Conservation (phyloP, 495 filamentous ascomycete genomes). For the Mytilinidion resinicola region DNA sequence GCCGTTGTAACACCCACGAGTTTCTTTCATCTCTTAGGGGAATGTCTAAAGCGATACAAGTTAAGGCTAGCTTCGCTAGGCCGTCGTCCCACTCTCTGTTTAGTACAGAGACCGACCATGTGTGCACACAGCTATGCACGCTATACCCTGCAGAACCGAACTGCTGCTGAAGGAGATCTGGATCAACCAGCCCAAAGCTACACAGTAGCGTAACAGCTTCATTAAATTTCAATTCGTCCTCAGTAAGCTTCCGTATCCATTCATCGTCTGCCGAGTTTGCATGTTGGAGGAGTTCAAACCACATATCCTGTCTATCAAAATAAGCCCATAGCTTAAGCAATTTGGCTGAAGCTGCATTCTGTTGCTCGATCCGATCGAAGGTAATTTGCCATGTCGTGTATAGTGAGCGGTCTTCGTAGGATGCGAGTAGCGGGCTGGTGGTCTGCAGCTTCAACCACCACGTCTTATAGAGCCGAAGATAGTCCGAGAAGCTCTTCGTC, state of each 20-base stretch:
- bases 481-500: conserved; percentile 6
- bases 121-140: conserved; percentile 11
- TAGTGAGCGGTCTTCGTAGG: conserved; percentile 7
- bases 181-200: not conserved
- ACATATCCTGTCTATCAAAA: conserved; percentile 10
- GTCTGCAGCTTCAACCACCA: conserved; percentile 8
- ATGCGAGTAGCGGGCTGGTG: conserved; percentile 1
- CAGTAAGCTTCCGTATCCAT: conserved; percentile 10
- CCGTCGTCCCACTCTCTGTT: conserved; percentile 6
- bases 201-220: not conserved
- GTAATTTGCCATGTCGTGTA: conserved; percentile 15
- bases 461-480: conserved; percentile 9
- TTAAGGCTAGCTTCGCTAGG: conserved; percentile 4
- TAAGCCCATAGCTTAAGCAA: conserved; percentile 11
- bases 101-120: conserved; percentile 4
- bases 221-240: conserved; percentile 8
- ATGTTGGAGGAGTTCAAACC: conserved; percentile 7
- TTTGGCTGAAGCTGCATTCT: conserved; percentile 2
- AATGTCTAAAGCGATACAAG: not conserved
- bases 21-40: not conserved
- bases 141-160: conserved; percentile 4
- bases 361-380: conserved; percentile 4
- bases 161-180: not conserved
- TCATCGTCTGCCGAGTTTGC: not conserved
- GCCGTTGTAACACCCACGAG: not conserved